phyloP scores from a whole-genome alignment of 768 basidiomycete species.

The Podaxis sp. region DNA sequence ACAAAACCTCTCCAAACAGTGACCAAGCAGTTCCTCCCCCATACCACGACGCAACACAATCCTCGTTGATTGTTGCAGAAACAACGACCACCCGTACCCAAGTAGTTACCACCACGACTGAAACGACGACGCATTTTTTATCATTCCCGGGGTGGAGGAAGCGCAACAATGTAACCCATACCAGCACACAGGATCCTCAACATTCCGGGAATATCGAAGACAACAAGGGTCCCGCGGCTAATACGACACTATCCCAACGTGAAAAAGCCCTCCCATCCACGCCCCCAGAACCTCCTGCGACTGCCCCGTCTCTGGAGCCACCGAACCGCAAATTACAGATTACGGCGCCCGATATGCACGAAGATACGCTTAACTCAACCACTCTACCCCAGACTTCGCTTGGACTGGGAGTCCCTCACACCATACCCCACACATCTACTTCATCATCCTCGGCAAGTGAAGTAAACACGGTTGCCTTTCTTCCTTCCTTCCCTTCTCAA shows the following conservation, averaged over 20 bases:
- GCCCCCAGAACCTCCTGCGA: slow-evolving; percentile 8
- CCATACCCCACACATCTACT: slow-evolving; percentile 32
- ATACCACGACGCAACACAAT: slow-evolving; percentile 15
- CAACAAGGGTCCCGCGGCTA: slow-evolving; percentile 4
- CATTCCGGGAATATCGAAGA: slow-evolving; percentile 9
- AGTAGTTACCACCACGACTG: slow-evolving; percentile 41
- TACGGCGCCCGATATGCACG: not conserved
- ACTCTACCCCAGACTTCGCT: slow-evolving; percentile 51
- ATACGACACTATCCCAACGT: not conserved
- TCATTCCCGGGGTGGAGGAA: slow-evolving; percentile 64
- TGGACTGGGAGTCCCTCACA: slow-evolving; percentile 55
- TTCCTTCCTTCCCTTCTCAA: slow-evolving; percentile 22
- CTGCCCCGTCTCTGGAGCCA: not conserved
- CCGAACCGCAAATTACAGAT: not conserved
- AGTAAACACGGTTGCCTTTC: slow-evolving; percentile 45
- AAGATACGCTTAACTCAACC: slow-evolving; percentile 16
- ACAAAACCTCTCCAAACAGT: not conserved
- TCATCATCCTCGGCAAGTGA: slow-evolving; percentile 40
- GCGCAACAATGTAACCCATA: slow-evolving; percentile 30
- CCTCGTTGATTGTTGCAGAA: slow-evolving; percentile 36
- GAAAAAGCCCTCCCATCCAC: slow-evolving; percentile 22
- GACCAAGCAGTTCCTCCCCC: slow-evolving; percentile 12
- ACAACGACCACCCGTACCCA: slow-evolving; percentile 46
- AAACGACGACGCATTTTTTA: slow-evolving; percentile 58
- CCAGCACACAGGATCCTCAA: slow-evolving; percentile 15